Evolutionary conservation across 129 eudicot species (phyloP), one percentile per base, ranked within the genome.

Genomic region (Centrapalus pauciflorus): DNA sequence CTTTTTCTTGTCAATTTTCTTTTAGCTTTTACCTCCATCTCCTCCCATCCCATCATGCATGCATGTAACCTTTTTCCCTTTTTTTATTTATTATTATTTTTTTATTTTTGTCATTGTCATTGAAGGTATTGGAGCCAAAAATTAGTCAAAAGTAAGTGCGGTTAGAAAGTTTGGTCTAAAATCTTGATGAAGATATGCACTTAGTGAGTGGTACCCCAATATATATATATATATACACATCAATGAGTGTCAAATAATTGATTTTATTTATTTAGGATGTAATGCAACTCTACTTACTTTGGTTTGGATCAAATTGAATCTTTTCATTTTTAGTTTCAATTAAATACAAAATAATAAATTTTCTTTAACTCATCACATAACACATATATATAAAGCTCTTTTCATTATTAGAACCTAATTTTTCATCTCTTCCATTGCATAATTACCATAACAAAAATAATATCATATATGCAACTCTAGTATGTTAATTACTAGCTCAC

Each of bases 121-220:
- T 29, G 16, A 19, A 43, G 34, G 62, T 32, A 67, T 66, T 66
- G 67, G 78, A 74, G 73, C 49, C 51, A 51, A 63, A 61, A 63
- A 63, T 17, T 23, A 29, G 70, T 64, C 71, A 64, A 74, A 65
- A 57, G 67, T 4, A 65, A 74, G 79, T 74, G 74, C 73, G 79
- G 73, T 66, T 66, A 46, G 52, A 71, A 74, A 66, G 48, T 33
- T 66, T 56, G 64, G 45, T 64, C 67, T 56, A 38, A 74, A 45
- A 74, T 74, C 73, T 14, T 55, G 74, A 55, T 43, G 61, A 66
- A 66, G 68, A 66, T 74, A 66, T 33, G 74, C 73, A 56, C 79
- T 57, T 56, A 25, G 61, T 33, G 56, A 61, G 73, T 74, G 73
- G 73, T 56, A 74, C 54, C 68, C 79, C 54, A 46, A n/a, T n/a